Conservation (phyloP, 305 asterid genomes). For the Fraxinus velutina region DNA sequence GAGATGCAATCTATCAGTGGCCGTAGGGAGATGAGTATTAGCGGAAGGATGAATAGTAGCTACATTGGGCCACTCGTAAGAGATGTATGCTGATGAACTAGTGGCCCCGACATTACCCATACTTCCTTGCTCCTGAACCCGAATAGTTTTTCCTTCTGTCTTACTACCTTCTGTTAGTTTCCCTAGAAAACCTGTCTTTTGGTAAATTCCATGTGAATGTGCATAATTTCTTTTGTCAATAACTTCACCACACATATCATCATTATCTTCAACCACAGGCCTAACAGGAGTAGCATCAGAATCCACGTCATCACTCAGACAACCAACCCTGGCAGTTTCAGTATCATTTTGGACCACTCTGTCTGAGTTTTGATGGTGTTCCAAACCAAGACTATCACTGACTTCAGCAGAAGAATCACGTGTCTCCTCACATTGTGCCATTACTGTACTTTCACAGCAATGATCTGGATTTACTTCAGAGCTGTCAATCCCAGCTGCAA, state of each 20-base stretch:
- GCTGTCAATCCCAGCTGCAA: constrained; percentile 30
- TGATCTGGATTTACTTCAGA: constrained; percentile 32
- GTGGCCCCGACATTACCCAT: constrained; percentile 56
- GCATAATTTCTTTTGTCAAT: constrained; percentile 29
- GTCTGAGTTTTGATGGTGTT: constrained; percentile 27
- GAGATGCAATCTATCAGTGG: constrained; percentile 94
- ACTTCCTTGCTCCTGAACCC: constrained; percentile 48
- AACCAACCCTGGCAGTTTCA: constrained; percentile 25
- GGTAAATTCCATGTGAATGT: constrained; percentile 20
- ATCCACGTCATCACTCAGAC: constrained; percentile 33
- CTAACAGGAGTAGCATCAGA: constrained; percentile 33
- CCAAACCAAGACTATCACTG: constrained; percentile 32
- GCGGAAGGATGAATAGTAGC: constrained; percentile 57
- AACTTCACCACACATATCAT: constrained; percentile 26
- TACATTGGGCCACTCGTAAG: constrained; percentile 93
- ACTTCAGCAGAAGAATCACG: constrained; percentile 35
- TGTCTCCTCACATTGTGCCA: constrained; percentile 19
- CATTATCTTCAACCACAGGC: constrained; percentile 41
- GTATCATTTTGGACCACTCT: constrained; percentile 26
- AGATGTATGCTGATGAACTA: constrained; percentile 59
- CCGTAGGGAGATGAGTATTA: constrained; percentile 71
- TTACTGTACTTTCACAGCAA: constrained; percentile 22
- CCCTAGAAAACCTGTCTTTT: constrained; percentile 34
- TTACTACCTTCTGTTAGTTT: constrained; percentile 45
- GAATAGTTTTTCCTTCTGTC: constrained; percentile 37